phyloP scores from a whole-genome alignment of 331 rosid species.

The Spiraea crenata region DNA sequence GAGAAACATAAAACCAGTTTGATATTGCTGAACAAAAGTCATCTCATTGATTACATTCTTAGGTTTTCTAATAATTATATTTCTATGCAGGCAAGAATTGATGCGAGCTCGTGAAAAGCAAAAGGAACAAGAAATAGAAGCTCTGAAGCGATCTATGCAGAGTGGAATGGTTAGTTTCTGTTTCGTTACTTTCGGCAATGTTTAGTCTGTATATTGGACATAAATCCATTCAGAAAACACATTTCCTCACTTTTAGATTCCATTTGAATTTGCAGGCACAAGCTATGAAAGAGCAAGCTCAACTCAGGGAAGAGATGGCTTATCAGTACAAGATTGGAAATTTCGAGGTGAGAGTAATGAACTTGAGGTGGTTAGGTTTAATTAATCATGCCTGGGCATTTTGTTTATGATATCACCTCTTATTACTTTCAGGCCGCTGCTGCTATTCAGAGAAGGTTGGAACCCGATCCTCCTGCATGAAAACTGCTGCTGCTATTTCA shows the following conservation, averaged over 20 bases:
- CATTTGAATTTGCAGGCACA: constrained; percentile 63
- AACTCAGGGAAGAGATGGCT: constrained; percentile 98
- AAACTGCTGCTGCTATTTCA: constrained; percentile 7
- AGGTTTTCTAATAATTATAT: background rate
- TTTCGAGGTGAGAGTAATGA: constrained; percentile 55
- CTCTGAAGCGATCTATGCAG: constrained; percentile 80
- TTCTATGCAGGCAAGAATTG: constrained; percentile 61
- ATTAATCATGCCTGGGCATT: constrained; percentile 7
- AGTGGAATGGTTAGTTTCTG: constrained; percentile 80
- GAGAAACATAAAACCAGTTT: background rate
- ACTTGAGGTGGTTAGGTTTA: constrained; percentile 12
- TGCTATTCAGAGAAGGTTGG: constrained; percentile 95
- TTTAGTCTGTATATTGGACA: background rate
- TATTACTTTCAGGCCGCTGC: constrained; percentile 74
- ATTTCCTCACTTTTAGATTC: background rate
- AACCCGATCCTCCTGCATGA: constrained; percentile 79
- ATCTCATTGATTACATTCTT: background rate
- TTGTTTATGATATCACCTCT: constrained; percentile 20
- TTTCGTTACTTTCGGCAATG: constrained; percentile 5
- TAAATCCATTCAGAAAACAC: background rate
- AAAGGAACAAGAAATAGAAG: constrained; percentile 80
- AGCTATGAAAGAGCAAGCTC: constrained; percentile 99
- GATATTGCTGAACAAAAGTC: background rate
- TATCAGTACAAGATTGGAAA: constrained; percentile 94
- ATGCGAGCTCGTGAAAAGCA: constrained; percentile 72